Evolutionary conservation across 2,329 filamentous ascomycete species (phyloP).

Genomic region (Aspergillus unguis): DNA sequence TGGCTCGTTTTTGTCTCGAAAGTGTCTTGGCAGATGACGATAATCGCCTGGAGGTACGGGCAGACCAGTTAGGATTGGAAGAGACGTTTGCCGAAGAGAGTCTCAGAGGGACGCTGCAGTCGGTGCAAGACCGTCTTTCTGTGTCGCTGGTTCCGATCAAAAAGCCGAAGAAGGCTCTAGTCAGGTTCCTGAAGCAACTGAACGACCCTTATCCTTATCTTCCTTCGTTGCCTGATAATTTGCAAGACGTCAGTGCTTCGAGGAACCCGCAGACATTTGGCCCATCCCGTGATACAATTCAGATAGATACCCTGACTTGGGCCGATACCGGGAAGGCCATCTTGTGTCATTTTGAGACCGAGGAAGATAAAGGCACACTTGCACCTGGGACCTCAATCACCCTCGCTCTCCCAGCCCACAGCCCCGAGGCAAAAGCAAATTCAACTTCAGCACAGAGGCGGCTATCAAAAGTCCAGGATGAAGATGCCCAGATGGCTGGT

Average conservation of each 20-base stretch:
- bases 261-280: conserved; percentile 36
- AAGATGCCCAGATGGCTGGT: conserved; percentile 20
- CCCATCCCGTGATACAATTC: conserved; percentile 40
- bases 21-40: conserved; percentile 62
- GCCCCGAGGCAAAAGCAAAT: conserved; percentile 22
- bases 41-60: conserved; percentile 51
- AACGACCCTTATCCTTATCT: conserved; percentile 53
- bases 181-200: conserved; percentile 51
- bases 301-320: conserved; percentile 41
- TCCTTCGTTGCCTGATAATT: conserved; percentile 32
- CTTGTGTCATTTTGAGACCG: conserved; percentile 41
- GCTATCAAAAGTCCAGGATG: conserved; percentile 12
- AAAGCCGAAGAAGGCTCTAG: conserved; percentile 50
- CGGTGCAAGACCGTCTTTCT: conserved; percentile 56
- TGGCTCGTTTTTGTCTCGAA: conserved; percentile 61
- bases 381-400: conserved; percentile 41
- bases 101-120: conserved; percentile 47
- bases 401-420: conserved; percentile 39
- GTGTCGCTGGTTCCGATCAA: conserved; percentile 50
- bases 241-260: conserved; percentile 28
- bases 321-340: conserved; percentile 49
- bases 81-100: conserved; percentile 54
- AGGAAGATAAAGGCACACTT: conserved; percentile 30
- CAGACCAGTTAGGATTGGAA: conserved; percentile 58
- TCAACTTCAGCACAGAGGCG: conserved; percentile 15